These are phyloP conservation scores for Colletotrichum sidae DNA, from an alignment of 2,329 filamentous ascomycete species.

Conservation along the genomic window DNA sequence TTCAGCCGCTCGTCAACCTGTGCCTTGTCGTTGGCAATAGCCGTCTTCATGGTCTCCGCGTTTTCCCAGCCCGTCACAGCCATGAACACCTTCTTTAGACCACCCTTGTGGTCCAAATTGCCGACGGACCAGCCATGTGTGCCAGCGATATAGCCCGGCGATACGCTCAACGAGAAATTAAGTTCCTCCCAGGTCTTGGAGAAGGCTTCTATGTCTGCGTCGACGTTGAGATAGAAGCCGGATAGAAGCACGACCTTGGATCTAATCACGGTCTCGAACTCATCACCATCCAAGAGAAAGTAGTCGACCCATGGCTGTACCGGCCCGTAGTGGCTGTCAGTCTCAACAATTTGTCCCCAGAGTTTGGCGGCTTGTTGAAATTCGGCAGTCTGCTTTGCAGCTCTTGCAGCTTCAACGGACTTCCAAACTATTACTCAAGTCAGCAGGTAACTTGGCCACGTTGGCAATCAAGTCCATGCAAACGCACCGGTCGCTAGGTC, in stretches of 20 bases:
- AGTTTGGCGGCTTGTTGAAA: neutral
- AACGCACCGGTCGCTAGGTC: neutral
- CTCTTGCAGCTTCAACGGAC: constrained; percentile 10
- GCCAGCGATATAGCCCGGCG: neutral
- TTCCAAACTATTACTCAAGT: neutral
- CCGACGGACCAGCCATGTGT: neutral
- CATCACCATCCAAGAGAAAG: neutral
- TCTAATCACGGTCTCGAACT: neutral
- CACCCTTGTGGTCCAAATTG: neutral
- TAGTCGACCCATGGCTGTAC: constrained; percentile 1
- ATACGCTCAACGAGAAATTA: neutral
- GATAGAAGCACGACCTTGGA: neutral
- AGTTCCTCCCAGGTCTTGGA: neutral
- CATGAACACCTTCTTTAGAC: constrained; percentile 12
- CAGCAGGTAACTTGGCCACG: neutral
- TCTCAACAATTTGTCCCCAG: constrained; percentile 3
- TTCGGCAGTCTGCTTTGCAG: neutral
- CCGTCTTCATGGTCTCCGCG: neutral
- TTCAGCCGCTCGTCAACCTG: constrained; percentile 1
- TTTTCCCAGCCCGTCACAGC: constrained; percentile 8
- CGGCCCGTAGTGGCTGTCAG: neutral
- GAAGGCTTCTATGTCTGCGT: neutral
- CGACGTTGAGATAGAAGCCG: neutral
- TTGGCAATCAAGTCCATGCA: no score
- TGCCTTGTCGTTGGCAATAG: neutral